Base-by-base conservation (phyloP, 176 grass and related monocot species). In the Aechmea fasciata region DNA sequence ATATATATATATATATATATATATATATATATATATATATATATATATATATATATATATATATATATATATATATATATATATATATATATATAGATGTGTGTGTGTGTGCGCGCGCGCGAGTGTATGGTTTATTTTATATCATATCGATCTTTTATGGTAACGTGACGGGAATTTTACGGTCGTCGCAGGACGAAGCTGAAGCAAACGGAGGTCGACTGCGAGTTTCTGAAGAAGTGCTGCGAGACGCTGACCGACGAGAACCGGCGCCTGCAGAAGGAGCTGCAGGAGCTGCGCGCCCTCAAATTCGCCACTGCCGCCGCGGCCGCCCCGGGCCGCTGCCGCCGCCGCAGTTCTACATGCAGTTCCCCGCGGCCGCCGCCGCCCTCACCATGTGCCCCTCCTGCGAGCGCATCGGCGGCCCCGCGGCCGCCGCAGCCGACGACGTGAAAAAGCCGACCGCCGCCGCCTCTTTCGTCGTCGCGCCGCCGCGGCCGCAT, bases 371-470 rank as follows among this genome's bases (percentile, higher is more conserved):
- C 24, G 3, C 65, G 13, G n/a, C n/a, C n/a, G 80, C 84, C 0
- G 76, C 89, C 14, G 81, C 89, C 24, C 89, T 90, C 71, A 87
- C 71, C 18, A 78, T 94, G 28, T 93, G 87, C 69, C 93, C 93
- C 49, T 90, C 89, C 73, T 97, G 93, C 76, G 89, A 97, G 71
- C 80, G 84, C 62, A 64, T 91, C 18, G 49, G 72, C 3, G 91
- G 78, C 13, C 62, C 52, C n/a, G 51, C 74, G 52, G 29, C 69
- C 13, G 50, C 59, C 47, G n/a, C n/a, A n/a, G 50, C 72, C 78
- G 80, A 82, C 25, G 83, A 66, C 66, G 73, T 33, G 29, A 33
- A 33, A 33, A 33, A 33, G 3, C 29, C 29, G 3, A 33, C 72
- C 48, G 49, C 69, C 17, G 52, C 81, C 72, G 77, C 85, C 57